Evolutionary conservation across 768 basidiomycete species (phyloP).

Genomic region (Phaffia tasmanica): DNA sequence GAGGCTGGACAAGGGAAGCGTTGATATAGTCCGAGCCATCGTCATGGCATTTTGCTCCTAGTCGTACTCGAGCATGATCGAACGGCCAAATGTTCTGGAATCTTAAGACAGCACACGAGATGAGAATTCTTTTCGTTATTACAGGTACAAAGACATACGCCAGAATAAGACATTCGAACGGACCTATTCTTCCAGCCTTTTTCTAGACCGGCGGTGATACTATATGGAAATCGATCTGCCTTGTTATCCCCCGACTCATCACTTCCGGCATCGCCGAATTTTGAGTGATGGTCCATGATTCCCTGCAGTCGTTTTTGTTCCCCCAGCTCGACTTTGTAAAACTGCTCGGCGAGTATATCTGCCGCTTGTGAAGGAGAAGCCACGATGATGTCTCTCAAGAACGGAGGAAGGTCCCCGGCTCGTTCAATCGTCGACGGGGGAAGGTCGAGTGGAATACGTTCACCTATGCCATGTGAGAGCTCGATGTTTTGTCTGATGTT

Average conservation of each 20-base stretch:
- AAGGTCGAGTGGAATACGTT: conserved; percentile 65
- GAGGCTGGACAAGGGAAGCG: conserved; percentile 81
- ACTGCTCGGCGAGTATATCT: conserved; percentile 78
- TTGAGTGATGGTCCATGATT: conserved; percentile 83
- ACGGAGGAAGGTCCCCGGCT: conserved; percentile 62
- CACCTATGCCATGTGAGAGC: conserved; percentile 54
- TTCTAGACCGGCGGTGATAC: conserved; percentile 90
- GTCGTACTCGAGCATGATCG: conserved; percentile 54
- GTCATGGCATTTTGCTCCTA: conserved; percentile 41
- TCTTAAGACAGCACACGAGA: conserved; percentile 38
- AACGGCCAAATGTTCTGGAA: conserved; percentile 95
- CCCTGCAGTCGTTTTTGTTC: conserved; percentile 81
- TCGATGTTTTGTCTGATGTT: conserved; percentile 74
- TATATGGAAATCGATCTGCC: conserved; percentile 56
- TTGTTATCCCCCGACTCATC: conserved; percentile 5
- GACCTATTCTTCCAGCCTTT: conserved; percentile 87
- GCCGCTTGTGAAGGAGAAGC: conserved; percentile 44
- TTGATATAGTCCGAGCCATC: conserved; percentile 85
- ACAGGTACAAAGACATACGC: not conserved
- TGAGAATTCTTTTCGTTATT: not conserved
- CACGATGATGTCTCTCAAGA: conserved; percentile 62
- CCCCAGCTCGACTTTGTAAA: conserved; percentile 79
- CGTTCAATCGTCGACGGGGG: conserved; percentile 44
- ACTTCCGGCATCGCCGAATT: conserved; percentile 27
- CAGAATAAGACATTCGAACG: conserved; percentile 28